A percentile compares a stretch with the other conserved stretches of the same genome.
These are phyloP conservation scores for Phytophthora podocarpi DNA, from an alignment of 352 stramenopile genomes.

Conservation along the genomic window DNA sequence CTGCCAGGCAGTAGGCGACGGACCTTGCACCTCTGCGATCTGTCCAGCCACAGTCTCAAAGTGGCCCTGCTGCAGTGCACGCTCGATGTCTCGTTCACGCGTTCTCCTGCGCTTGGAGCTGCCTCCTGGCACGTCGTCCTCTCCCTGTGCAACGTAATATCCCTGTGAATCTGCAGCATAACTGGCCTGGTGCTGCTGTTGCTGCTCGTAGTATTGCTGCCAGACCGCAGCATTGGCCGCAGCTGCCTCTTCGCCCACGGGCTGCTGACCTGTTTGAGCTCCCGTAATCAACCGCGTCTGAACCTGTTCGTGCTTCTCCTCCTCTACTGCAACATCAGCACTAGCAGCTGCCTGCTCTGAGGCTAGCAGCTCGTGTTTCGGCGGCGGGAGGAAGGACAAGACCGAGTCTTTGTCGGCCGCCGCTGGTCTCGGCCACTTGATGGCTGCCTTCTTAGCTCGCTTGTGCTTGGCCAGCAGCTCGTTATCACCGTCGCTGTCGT, in stretches of 20 bases:
- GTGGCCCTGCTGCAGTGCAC: conserved; percentile 69
- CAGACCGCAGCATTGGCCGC: conserved; percentile 35
- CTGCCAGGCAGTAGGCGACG: conserved; percentile 56
- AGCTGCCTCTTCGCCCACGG: conserved; percentile 12
- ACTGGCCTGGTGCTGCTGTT: conserved; percentile 41
- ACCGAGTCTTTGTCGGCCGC: conserved; percentile 11
- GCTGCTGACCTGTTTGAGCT: conserved; percentile 16
- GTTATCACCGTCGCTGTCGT: conserved; percentile 47
- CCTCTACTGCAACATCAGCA: not conserved
- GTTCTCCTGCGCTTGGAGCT: conserved; percentile 60
- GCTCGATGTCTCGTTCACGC: conserved; percentile 73
- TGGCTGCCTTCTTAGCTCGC: conserved; percentile 41
- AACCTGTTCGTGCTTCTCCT: conserved; percentile 14
- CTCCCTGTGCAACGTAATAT: conserved; percentile 45
- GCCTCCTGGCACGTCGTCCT: conserved; percentile 26
- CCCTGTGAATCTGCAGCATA: conserved; percentile 24
- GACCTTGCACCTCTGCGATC: conserved; percentile 70
- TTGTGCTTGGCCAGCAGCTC: conserved; percentile 62
- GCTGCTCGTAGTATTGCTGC: conserved; percentile 47
- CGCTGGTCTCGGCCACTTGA: conserved; percentile 34
- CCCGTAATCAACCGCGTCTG: not conserved
- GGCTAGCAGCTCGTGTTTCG: conserved; percentile 49
- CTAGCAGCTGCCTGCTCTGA: not conserved
- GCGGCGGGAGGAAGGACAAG: conserved; percentile 67
- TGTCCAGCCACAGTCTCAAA: conserved; percentile 63